Base-by-base conservation (phyloP, 2,329 filamentous ascomycete species). In the Aspergillus alliaceus region DNA sequence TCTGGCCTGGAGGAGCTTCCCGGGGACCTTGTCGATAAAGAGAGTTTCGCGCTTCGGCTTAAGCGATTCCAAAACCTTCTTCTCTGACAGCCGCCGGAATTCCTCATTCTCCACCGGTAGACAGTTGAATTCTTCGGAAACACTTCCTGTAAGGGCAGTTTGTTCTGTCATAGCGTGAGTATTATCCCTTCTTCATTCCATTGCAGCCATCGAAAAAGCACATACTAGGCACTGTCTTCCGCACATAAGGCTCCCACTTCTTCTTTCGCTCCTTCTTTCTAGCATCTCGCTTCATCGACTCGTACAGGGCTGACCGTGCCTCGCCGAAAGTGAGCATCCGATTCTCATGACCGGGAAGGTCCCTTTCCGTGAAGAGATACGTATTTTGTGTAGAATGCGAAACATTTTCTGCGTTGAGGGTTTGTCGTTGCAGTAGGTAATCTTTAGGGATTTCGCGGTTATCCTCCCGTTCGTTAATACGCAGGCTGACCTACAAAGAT, bases 291-390 rank as follows among this genome's bases (percentile, higher is more conserved):
- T 78, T 78, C 69, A 75, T 74, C 25, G 75, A 68, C 62, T 80
- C 77, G 57, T 79, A 79, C 25, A 80, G 66, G 40, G 75, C 75
- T n/a, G 77, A 79, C 50, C 76, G 73, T n/a, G 69, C 71, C 57
- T 77, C 74, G 37, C 75, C 77, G 54, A 78, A 78, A 20, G 73
- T 68, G 18, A 75, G 71, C 53, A 74, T 69, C 18, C 76, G 76
- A 47, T 78, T 77, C 59, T 82, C 82, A 76, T 87, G 92, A 35
- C 90, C 90, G 0, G 92, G 90, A 22, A 96, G 83, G 69, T 98
- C 91, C 72, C 96, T 92, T 76, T 99, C 95, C 39, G 90, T 92
- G 71, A 99, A 99, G 56, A 98, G 81, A 71, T 90, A 96, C 20
- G 92, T 95, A 75, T 96, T 97, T 68, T 85, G 86, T 32, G 93